Evolutionary conservation across 2,329 filamentous ascomycete species (phyloP).

Genomic region (Zymoseptoria ardabiliae): DNA sequence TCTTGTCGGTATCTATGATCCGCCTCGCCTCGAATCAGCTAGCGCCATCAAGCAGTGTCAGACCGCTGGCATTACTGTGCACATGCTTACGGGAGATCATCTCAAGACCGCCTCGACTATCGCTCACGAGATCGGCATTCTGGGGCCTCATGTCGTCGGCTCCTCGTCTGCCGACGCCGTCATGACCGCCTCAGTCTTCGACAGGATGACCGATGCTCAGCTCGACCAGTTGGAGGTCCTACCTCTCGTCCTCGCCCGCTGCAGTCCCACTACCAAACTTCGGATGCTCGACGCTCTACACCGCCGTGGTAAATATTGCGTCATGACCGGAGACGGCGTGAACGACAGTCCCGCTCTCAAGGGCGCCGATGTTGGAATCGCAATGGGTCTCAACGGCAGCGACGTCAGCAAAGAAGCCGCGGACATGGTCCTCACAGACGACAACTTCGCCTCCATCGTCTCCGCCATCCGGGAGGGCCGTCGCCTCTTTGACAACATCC

Average conservation of each 20-base stretch:
- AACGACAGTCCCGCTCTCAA: constrained; percentile 42
- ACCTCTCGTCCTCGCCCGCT: constrained; percentile 40
- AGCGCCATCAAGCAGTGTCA: constrained; percentile 39
- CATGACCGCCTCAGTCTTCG: constrained; percentile 41
- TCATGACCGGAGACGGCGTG: constrained; percentile 42
- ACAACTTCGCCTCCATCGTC: constrained; percentile 41
- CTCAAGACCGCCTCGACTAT: constrained; percentile 41
- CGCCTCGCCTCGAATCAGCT: constrained; percentile 27
- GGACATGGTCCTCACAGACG: constrained; percentile 40
- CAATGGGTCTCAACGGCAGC: constrained; percentile 38
- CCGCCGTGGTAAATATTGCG: constrained; percentile 34
- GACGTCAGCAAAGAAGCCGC: constrained; percentile 40
- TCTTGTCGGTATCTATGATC: constrained; percentile 29
- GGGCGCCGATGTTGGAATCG: constrained; percentile 40
- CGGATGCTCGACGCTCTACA: constrained; percentile 43
- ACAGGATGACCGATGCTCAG: constrained; percentile 36
- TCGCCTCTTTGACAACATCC: constrained; percentile 41
- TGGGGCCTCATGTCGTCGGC: constrained; percentile 24
- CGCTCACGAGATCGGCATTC: constrained; percentile 41
- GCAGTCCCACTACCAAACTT: constrained; percentile 41
- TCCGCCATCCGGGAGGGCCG: constrained; percentile 40
- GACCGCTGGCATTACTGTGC: constrained; percentile 41
- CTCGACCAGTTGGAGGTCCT: constrained; percentile 36
- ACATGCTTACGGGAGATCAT: constrained; percentile 45
- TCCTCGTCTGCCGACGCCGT: constrained; percentile 26